These are phyloP conservation scores for Hyaloscypha variabilis DNA, from an alignment of 495 filamentous ascomycete species.

Conservation along the genomic window DNA sequence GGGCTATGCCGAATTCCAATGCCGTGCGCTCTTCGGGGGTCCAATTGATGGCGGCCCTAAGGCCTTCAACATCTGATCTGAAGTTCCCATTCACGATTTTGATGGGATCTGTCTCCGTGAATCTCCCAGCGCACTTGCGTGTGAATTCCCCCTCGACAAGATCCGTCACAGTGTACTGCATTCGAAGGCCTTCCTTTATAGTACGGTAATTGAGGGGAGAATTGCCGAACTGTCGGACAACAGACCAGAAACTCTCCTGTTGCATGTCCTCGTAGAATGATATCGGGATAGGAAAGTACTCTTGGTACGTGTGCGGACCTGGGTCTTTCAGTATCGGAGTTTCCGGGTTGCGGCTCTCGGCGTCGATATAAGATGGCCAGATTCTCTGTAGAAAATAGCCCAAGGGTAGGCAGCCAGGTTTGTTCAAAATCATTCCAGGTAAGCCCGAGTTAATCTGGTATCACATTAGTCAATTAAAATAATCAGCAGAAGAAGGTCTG, in stretches of 20 bases:
- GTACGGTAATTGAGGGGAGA: slow-evolving; percentile 5
- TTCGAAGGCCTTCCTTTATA: slow-evolving; percentile 8
- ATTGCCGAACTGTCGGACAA: slow-evolving; percentile 7
- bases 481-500: not conserved
- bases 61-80: not conserved
- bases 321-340: slow-evolving; percentile 2
- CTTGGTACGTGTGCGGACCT: not conserved
- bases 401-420: not conserved
- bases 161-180: not conserved
- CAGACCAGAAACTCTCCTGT: slow-evolving; percentile 17
- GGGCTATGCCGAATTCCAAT: not conserved
- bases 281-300: slow-evolving; percentile 13
- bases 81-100: not conserved
- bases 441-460: slow-evolving; percentile 8
- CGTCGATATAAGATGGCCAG: not conserved
- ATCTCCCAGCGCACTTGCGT: not conserved
- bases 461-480: not conserved
- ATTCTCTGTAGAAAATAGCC: slow-evolving; percentile 7
- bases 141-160: not conserved
- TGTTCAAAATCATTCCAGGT: not conserved
- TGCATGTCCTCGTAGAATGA: slow-evolving; percentile 20
- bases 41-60: not conserved
- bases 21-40: not conserved
- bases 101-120: not conserved
- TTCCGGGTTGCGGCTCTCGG: too few relatives aligned